Conservation (phyloP, 371 early-diverging fungal genomes). For the Mortierella sp. region DNA sequence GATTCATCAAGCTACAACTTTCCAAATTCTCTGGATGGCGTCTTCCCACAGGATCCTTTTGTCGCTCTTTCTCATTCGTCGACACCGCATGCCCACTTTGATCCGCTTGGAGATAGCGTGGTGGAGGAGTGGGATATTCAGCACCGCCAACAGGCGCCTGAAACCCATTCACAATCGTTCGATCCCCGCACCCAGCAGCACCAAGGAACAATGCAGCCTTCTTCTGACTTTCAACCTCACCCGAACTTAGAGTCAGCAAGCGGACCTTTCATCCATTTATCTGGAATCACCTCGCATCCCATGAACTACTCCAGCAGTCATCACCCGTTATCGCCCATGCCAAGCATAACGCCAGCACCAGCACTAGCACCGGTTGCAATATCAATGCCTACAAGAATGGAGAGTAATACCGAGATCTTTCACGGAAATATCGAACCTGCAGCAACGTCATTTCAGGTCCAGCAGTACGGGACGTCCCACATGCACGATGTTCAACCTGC, state of each 20-base stretch:
- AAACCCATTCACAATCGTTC: neutral
- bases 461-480: neutral
- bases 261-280: conserved; percentile 8
- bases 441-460: neutral
- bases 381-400: neutral
- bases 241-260: neutral
- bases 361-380: neutral
- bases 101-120: neutral
- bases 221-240: conserved; percentile 5
- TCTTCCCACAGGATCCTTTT: neutral
- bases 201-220: neutral
- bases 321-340: neutral
- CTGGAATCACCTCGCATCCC: neutral
- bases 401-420: neutral
- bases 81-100: neutral
- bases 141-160: neutral
- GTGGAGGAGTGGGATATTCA: neutral
- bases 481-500: neutral
- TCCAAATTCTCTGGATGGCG: neutral
- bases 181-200: conserved; percentile 4
- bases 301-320: neutral
- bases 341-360: neutral
- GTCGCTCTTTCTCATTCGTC: neutral
- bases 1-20: neutral
- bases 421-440: neutral